These are phyloP conservation scores for Eucalyptus polybractea DNA, from an alignment of 345 rosid genomes.

Conservation along the genomic window DNA sequence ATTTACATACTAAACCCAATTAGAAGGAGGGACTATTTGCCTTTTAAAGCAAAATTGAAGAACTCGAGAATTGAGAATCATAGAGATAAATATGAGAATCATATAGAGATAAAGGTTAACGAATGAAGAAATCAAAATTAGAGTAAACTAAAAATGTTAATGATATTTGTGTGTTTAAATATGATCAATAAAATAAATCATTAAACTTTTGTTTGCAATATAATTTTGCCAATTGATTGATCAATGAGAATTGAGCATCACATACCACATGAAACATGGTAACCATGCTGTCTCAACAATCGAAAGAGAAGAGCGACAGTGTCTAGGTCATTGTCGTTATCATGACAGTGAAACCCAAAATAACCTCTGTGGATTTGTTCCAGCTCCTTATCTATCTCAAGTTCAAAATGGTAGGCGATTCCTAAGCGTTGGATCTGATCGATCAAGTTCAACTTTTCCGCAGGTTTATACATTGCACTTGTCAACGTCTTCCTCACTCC, in stretches of 20 bases:
- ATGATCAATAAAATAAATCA: neutral
- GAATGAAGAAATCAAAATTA: neutral
- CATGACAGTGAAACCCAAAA: too few species aligned
- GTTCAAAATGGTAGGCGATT: constrained; percentile 3
- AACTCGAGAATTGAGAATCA: neutral
- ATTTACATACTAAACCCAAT: neutral
- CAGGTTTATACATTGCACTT: neutral
- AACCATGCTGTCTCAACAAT: constrained; percentile 9
- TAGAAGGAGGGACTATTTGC: neutral
- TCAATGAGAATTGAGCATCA: neutral
- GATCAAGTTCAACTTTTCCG: neutral
- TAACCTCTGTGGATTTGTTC: neutral
- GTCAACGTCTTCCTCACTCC: constrained; percentile 6
- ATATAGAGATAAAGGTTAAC: too few species aligned
- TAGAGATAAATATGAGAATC: neutral
- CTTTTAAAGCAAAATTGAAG: neutral
- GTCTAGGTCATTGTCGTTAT: neutral
- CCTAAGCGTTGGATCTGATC: constrained; percentile 16
- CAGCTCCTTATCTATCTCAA: neutral
- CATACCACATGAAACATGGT: neutral
- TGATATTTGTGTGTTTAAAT: fast-evolving
- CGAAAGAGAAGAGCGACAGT: constrained; percentile 4
- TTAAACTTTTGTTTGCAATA: neutral
- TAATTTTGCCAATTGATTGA: neutral
- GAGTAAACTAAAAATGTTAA: neutral